Evolutionary conservation across 1,139 yeast genomes (phyloP), one percentile per base, ranked within the genome.

Genomic region (Candida sojae): DNA sequence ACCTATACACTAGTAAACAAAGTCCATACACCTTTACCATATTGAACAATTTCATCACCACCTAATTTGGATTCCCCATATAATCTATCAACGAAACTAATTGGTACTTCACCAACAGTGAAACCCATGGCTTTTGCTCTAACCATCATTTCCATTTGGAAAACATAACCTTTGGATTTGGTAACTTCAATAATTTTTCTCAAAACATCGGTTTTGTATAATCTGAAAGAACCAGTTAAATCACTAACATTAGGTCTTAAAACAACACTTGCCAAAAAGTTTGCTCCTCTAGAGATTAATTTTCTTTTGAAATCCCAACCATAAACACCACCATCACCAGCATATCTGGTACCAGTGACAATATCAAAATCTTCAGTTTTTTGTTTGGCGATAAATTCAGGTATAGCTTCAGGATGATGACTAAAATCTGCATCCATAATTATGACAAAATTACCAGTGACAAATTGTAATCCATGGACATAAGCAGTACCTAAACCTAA

Each of bases 71-170:
- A 78, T 67, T 87, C 93, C 42, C 95, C 95, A 60, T 87, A 87
- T 54, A 87, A 75, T 64, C 95, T 79, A 67, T 87, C 95, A 42
- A 87, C 93, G 61, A 87, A 87, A 53, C 83, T 80, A 56, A 87
- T 87, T 46, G 93, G 93, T 35, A 86, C 92, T 64, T 87, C 95
- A 29, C 88, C 93, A 58, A 87, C 85, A 30, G 82, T 75, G 68
- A 80, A 85, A 11, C 86, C 88, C 64, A 85, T 71, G 33, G 85
- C 74, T 59, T 89, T 78, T 41, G 95, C 95, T 56, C 93, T 79
- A 36, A 86, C 95, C 84, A 86, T 85, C 92, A 87, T 86, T 67
- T 87, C 95, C 95, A 87, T 87, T 70, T 87, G 95, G 80, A 87
- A 87, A 45, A 87, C 95, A 58, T 87, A 87, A 43, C 95, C 95